These are phyloP conservation scores for Arthroderma sp. DNA, from an alignment of 2,329 filamentous ascomycete genomes.

Conservation along the genomic window DNA sequence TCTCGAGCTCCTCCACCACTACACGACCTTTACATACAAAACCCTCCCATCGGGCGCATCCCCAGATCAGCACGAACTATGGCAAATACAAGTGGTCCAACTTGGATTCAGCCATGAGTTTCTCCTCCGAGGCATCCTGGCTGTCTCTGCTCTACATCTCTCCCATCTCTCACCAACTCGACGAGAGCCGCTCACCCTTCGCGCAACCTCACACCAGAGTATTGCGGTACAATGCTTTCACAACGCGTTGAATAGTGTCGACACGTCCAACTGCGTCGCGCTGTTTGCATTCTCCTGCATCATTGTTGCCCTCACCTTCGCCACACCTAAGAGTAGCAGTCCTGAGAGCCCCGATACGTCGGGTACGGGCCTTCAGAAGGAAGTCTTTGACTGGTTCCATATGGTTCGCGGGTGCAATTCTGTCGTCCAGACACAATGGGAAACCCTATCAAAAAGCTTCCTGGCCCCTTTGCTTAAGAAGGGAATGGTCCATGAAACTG, in stretches of 20 bases:
- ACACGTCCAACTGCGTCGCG: conserved; percentile 26
- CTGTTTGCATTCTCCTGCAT: conserved; percentile 23
- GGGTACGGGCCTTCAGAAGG: conserved; percentile 15
- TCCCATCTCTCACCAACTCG: conserved; percentile 19
- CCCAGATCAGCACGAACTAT: conserved; percentile 17
- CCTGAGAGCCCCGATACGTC: conserved; percentile 8
- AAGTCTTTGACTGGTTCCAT: conserved; percentile 20
- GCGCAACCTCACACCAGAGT: conserved; percentile 18
- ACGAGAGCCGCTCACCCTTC: conserved; percentile 14
- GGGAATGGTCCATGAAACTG: conserved; percentile 17
- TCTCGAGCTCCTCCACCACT: conserved; percentile 19
- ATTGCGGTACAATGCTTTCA: conserved; percentile 16
- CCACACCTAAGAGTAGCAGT: conserved; percentile 2
- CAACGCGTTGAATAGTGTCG: conserved; percentile 19
- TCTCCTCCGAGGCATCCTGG: conserved; percentile 26
- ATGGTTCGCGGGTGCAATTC: conserved; percentile 19
- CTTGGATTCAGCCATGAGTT: conserved; percentile 27
- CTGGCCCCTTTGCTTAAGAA: conserved; percentile 19
- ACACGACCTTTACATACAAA: conserved; percentile 16
- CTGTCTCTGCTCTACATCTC: conserved; percentile 27
- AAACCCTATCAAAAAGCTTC: conserved; percentile 16
- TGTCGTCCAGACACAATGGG: conserved; percentile 18
- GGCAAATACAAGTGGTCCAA: conserved; percentile 17
- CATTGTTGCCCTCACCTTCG: conserved; percentile 19
- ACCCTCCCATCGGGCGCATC: conserved; percentile 13